A percentile compares a stretch with the other conserved stretches of the same genome.
Evolutionary conservation across 345 rosid genomes (phyloP).

Genomic region (Salix viminalis): DNA sequence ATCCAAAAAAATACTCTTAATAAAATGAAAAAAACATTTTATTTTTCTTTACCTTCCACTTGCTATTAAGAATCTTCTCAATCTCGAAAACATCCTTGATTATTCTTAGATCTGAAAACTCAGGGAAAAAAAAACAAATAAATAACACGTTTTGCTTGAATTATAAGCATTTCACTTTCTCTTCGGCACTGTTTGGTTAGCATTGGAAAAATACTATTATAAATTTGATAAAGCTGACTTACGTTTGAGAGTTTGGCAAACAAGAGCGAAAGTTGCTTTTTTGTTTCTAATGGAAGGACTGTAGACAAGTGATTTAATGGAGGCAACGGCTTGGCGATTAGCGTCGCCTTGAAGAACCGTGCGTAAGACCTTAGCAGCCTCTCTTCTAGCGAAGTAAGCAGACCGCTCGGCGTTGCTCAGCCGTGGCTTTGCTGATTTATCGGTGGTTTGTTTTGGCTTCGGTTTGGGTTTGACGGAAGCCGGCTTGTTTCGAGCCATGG

Average conservation of each 20-base stretch:
- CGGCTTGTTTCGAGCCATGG: constrained; percentile 9
- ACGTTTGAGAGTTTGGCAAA: constrained; percentile 93
- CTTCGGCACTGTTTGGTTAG: too few relatives aligned
- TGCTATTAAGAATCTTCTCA: constrained; percentile 50
- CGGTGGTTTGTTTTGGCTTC: constrained; percentile 6
- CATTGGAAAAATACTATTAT: background rate
- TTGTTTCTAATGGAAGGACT: constrained; percentile 75
- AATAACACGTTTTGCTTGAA: background rate
- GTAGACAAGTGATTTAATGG: constrained; percentile 81
- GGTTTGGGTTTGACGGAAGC: background rate
- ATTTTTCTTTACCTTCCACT: constrained; percentile 63
- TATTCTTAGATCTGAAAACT: constrained; percentile 58
- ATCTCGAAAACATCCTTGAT: constrained; percentile 67
- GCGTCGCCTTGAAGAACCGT: constrained; percentile 76
- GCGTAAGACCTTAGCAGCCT: constrained; percentile 69
- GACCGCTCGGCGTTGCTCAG: constrained; percentile 30
- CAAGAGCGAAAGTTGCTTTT: constrained; percentile 82
- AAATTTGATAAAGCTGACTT: background rate
- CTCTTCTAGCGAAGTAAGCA: constrained; percentile 73
- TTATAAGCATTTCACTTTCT: too few relatives aligned
- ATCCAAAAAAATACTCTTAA: background rate
- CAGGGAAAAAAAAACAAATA: background rate
- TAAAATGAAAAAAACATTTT: background rate
- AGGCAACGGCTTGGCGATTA: constrained; percentile 64
- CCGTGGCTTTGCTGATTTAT: constrained; percentile 1